Percentiles rank a stretch among this genome's conserved stretches.
Conservation (phyloP, 2,329 filamentous ascomycete genomes). For the Ascochyta rabiei region DNA sequence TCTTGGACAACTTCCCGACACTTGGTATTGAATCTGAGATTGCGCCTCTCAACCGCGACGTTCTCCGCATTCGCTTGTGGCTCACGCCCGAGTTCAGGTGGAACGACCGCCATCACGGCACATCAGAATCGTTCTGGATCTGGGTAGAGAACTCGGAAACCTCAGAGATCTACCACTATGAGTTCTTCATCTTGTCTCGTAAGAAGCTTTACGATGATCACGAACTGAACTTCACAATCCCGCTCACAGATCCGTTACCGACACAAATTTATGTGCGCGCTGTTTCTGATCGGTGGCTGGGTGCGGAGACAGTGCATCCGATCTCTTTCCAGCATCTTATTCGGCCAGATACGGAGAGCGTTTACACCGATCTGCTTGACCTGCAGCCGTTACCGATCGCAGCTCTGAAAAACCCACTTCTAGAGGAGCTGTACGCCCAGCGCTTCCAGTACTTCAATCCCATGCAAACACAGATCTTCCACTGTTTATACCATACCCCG, state of each 20-base stretch:
- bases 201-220: slow-evolving; percentile 95
- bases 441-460: slow-evolving; percentile 98
- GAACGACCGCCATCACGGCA: slow-evolving; percentile 93
- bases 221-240: slow-evolving; percentile 97
- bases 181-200: slow-evolving; percentile 91
- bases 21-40: slow-evolving; percentile 91
- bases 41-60: slow-evolving; percentile 91
- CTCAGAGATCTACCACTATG: slow-evolving; percentile 95
- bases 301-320: slow-evolving; percentile 91
- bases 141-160: slow-evolving; percentile 99
- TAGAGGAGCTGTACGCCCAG: slow-evolving; percentile 88
- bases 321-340: slow-evolving; percentile 98
- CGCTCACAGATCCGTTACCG: slow-evolving; percentile 87
- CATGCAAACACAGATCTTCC: slow-evolving; percentile 99
- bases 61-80: slow-evolving; percentile 85
- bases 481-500: slow-evolving; percentile 89
- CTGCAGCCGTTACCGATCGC: slow-evolving; percentile 87
- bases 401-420: slow-evolving; percentile 81
- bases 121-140: slow-evolving; percentile 95
- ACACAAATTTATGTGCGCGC: slow-evolving; percentile 95
- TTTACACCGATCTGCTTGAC: slow-evolving; percentile 93
- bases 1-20: slow-evolving; percentile 91
- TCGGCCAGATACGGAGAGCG: slow-evolving; percentile 93
- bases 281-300: slow-evolving; percentile 94
- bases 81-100: slow-evolving; percentile 90